phyloP scores from a whole-genome alignment of 140 eudicot genomes.

The Ambrosia hybrid region DNA sequence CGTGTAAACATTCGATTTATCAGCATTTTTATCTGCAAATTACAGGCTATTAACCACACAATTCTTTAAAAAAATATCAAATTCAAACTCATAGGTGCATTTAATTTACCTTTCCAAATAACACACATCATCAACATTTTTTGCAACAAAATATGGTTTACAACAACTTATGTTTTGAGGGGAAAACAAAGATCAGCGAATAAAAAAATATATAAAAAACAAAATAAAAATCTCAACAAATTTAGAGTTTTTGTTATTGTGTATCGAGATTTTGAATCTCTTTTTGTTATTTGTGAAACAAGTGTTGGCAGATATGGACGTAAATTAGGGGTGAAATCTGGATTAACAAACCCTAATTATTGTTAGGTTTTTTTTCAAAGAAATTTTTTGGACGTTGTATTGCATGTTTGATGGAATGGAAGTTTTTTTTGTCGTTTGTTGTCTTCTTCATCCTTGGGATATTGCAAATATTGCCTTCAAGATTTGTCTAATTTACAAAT shows the following conservation, averaged over 20 bases:
- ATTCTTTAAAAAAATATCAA: constrained; percentile 2
- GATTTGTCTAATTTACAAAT: constrained; percentile 6
- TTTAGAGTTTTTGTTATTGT: constrained; percentile 15
- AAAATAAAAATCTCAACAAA: not conserved
- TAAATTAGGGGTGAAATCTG: not conserved
- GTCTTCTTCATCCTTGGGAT: not conserved
- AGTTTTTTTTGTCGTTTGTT: constrained; percentile 3
- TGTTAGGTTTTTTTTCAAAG: constrained; percentile 14
- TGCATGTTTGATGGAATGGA: too few species aligned
- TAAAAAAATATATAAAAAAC: constrained; percentile 1
- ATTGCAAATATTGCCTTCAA: constrained; percentile 6
- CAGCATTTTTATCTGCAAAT: constrained; percentile 29
- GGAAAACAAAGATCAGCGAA: constrained; percentile 14
- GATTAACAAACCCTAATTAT: constrained; percentile 31
- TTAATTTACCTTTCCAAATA: constrained; percentile 25
- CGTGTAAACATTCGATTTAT: constrained; percentile 24
- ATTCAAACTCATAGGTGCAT: constrained; percentile 12
- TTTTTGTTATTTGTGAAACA: too few species aligned
- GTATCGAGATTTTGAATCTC: constrained; percentile 16
- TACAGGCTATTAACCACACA: constrained; percentile 2
- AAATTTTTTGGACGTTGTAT: too few species aligned
- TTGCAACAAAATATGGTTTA: constrained; percentile 10
- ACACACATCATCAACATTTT: constrained; percentile 29
- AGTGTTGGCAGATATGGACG: constrained; percentile 15
- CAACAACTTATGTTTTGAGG: constrained; percentile 3